These are phyloP conservation scores for Lentinula detonsa DNA, from an alignment of 768 basidiomycete genomes.

Conservation along the genomic window DNA sequence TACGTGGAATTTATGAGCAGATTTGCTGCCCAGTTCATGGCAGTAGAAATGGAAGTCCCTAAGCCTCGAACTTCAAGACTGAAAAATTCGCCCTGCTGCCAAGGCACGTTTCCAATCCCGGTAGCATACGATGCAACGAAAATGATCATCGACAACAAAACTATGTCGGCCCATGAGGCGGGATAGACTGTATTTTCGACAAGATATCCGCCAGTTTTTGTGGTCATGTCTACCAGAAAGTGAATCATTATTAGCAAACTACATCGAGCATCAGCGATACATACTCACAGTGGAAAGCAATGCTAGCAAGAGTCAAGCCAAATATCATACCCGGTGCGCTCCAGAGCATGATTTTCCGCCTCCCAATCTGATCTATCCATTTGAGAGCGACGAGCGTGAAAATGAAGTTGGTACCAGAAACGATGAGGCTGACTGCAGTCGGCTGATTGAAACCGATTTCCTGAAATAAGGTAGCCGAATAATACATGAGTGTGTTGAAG, in stretches of 20 bases:
- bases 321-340: constrained; percentile 72
- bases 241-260: not conserved
- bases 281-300: constrained; percentile 60
- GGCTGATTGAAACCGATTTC: constrained; percentile 79
- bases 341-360: constrained; percentile 63
- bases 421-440: constrained; percentile 73
- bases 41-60: constrained; percentile 68
- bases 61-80: constrained; percentile 74
- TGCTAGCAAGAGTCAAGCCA: constrained; percentile 54
- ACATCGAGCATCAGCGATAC: constrained; percentile 5
- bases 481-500: constrained; percentile 72
- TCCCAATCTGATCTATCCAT: constrained; percentile 67
- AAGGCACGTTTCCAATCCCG: constrained; percentile 75
- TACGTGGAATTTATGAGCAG: constrained; percentile 76
- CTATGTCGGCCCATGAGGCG: constrained; percentile 56
- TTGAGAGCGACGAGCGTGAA: constrained; percentile 73
- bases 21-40: constrained; percentile 75
- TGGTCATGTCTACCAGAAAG: constrained; percentile 44
- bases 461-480: constrained; percentile 74
- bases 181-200: constrained; percentile 55
- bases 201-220: constrained; percentile 53
- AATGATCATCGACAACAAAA: constrained; percentile 76
- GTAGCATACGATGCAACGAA: constrained; percentile 81
- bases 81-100: constrained; percentile 87
- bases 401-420: constrained; percentile 74